Base-by-base conservation (phyloP, 352 stramenopile genomes). In the Globisporangium carolinianum region DNA sequence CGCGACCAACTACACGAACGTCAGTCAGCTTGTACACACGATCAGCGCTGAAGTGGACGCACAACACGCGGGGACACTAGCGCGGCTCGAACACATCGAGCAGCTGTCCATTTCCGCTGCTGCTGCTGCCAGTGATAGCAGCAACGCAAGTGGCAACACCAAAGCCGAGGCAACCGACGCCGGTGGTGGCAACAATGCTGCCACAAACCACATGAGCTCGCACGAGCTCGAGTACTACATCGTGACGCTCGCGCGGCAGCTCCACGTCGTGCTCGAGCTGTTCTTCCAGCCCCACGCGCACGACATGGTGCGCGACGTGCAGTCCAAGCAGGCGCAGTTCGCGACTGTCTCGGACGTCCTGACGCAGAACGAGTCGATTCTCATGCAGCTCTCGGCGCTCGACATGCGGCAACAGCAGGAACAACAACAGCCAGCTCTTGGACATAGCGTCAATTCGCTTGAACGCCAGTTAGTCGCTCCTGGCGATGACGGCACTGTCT, bases 251-350 rank as follows among this genome's bases (percentile, higher is more conserved):
- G 76, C 78, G 0, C 54, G 74, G 7, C 78, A 88, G 57, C 68
- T 88, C 24, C 83, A 88, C 55, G 58, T 75, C 51, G 76, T 83
- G 55, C 68, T 88, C 47, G 74, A 81, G 49, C 67, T 86, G 36
- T 65, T 88, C 12, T 86, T 88, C 55, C 71, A 77, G 41, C 68
- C 76, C 1, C 68, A 77, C 14, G 57, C 37, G 4, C 14, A 47
- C 6, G 68, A 77, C 32, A 64, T 66, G 0, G 61, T 81, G 32
- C 49, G 60, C 6, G 47, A 57, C 1, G 57, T 74, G 3, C 74
- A 80, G 38, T 50, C 42, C 5, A 71, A 69, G 9, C 76, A 88
- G 57, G 58, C 69, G 42, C 58, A 69, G 6, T 45, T 86, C 47
- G 45, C 65, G 36, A 72, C 65, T 12, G 76, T 88, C 18, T 81